A percentile compares a stretch with the other conserved stretches of the same genome.
Evolutionary conservation across 805 yeast genomes (phyloP).

Genomic region (Danielozyma ontarioensis): DNA sequence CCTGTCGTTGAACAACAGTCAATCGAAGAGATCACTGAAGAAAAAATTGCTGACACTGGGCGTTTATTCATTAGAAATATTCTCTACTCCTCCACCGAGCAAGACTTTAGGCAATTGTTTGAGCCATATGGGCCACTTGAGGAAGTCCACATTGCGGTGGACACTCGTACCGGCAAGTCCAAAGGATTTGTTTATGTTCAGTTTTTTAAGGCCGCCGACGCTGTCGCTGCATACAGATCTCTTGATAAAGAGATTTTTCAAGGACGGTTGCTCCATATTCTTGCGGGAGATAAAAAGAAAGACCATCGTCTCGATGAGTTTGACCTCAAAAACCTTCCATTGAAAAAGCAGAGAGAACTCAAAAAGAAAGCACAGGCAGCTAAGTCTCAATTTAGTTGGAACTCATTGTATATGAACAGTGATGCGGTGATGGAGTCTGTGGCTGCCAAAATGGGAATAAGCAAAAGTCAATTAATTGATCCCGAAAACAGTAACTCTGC

Average conservation of each 20-base stretch:
- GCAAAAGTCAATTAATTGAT: conserved; percentile 79
- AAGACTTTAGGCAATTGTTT: conserved; percentile 67
- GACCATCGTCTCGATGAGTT: conserved; percentile 84
- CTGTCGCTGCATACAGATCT: conserved; percentile 65
- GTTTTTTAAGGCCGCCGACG: conserved; percentile 64
- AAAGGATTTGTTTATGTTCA: conserved; percentile 90
- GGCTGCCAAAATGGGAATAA: conserved; percentile 76
- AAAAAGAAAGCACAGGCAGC: conserved; percentile 81
- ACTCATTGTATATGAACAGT: conserved; percentile 80
- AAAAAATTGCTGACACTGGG: conserved; percentile 61
- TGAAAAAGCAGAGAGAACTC: conserved; percentile 85
- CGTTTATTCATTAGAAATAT: conserved; percentile 87
- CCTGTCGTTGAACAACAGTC: conserved; percentile 12
- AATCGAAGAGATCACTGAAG: conserved; percentile 44
- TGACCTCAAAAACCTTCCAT: conserved; percentile 83
- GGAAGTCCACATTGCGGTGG: conserved; percentile 91
- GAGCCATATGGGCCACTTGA: conserved; percentile 63
- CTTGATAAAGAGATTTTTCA: conserved; percentile 89
- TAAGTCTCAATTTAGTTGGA: conserved; percentile 89
- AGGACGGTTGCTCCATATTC: conserved; percentile 85
- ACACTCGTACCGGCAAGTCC: conserved; percentile 81
- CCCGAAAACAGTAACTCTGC: conserved; percentile 85
- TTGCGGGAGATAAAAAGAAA: conserved; percentile 81
- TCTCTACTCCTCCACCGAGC: conserved; percentile 70
- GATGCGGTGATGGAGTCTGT: conserved; percentile 92